Evolutionary conservation across 768 basidiomycete genomes (phyloP), one percentile per base, ranked within the genome.

Genomic region (Suillus paluster): DNA sequence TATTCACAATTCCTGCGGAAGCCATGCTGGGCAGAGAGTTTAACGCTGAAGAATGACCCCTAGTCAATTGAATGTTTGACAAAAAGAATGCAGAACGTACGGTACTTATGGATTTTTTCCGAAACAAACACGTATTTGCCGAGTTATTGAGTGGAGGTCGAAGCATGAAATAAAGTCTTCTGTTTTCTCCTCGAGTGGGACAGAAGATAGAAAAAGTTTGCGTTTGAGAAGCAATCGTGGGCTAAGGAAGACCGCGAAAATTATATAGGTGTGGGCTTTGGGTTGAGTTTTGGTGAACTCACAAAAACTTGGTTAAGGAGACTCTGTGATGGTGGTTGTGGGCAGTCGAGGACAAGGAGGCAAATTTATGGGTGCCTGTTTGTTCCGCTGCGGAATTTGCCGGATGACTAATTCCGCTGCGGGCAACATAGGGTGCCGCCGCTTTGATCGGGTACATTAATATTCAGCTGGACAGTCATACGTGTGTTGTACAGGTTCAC

Each of bases 1-100:
- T 91, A 82, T 96, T 96, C 60, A 96, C 94, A 74, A 89, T 82
- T 77, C 86, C 88, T 76, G 87, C 76, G 66, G 68, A 83, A 80
- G 94, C 92, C 93, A 95, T 96, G 75, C 73, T 94, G 90, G 86
- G 83, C 80, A 77, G 65, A 68, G n/a, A n/a, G 67, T 83, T 90
- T 79, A 92, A 70, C 85, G 88, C 90, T 91, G 65, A 5, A 46
- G 54, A 7, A 38, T 17, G 54, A 3, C 15, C n/a, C n/a, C 15
- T 9, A 56, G 48, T 69, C 8, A 63, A 23, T 17, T 9, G 48
- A 46, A 15, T 15, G 38, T 8, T 56, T 67, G 39, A 0, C 9
- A 11, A 21, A 68, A 64, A 41, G 50, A 41, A 8, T 0, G 5
- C 1, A 11, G 7, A 25, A 57, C 85, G 74, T 62, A 87, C 86